Conservation (phyloP, 805 yeast genomes). For the Starmerella floricola region DNA sequence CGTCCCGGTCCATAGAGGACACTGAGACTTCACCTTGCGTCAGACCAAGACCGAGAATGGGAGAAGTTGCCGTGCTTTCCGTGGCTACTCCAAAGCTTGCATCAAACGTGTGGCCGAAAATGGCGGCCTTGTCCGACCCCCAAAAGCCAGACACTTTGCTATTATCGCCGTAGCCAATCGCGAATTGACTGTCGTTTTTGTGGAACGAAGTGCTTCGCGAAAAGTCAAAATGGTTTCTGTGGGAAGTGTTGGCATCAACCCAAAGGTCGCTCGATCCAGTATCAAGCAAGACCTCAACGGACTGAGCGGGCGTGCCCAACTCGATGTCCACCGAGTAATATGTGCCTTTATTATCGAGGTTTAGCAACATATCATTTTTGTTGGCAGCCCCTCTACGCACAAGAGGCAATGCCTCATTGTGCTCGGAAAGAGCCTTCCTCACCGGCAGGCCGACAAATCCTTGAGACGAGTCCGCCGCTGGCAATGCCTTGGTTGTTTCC, state of each 20-base stretch:
- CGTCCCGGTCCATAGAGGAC: conserved; percentile 3
- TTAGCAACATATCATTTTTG: no score
- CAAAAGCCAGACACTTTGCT: conserved; percentile 25
- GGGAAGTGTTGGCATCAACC: conserved; percentile 1
- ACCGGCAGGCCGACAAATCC: not conserved
- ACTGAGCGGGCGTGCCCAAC: not conserved
- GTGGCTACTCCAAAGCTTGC: conserved; percentile 55
- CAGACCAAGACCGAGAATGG: conserved; percentile 33
- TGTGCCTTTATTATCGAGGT: not conserved
- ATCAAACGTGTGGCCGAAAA: conserved; percentile 34
- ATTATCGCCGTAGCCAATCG: conserved; percentile 31
- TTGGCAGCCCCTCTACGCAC: not conserved
- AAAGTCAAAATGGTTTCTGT: conserved; percentile 14
- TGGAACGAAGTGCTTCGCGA: conserved; percentile 19
- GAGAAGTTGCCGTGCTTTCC: conserved; percentile 46
- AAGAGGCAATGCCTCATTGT: not conserved
- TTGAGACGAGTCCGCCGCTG: not conserved
- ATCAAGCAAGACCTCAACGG: conserved; percentile 2
- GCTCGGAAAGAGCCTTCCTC: no score
- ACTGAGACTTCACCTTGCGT: conserved; percentile 26
- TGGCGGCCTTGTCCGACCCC: conserved; percentile 47
- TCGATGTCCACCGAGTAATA: not conserved
- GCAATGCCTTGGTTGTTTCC: no score
- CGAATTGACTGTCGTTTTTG: conserved; percentile 15
- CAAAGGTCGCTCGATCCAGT: conserved; percentile 13